These are phyloP conservation scores for Eucalyptus regnans DNA, from an alignment of 345 rosid genomes.

Conservation along the genomic window DNA sequence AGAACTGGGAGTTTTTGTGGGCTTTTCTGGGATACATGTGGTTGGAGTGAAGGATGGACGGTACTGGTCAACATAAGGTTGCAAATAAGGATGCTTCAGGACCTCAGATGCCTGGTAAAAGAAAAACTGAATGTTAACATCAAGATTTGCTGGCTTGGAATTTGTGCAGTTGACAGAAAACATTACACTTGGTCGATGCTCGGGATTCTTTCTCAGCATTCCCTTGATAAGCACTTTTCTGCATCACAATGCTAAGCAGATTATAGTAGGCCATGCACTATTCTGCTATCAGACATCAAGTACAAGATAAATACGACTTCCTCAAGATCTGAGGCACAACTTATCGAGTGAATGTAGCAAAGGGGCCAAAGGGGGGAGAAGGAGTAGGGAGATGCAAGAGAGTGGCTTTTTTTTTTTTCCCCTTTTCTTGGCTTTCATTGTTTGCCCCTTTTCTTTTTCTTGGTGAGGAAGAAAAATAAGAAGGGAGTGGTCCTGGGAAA, in stretches of 20 bases:
- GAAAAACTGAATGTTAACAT: not conserved
- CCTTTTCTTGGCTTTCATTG: not conserved
- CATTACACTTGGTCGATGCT: conserved; percentile 91
- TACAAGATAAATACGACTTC: not conserved
- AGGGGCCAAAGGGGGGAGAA: not conserved
- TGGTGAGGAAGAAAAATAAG: not conserved
- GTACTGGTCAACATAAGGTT: conserved; percentile 75
- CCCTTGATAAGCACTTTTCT: conserved; percentile 89
- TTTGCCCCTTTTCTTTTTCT: not conserved
- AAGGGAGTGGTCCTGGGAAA: not conserved
- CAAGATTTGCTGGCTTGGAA: not conserved
- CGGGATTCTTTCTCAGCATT: conserved; percentile 95
- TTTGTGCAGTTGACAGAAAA: conserved; percentile 8
- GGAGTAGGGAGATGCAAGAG: not conserved
- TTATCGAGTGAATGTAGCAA: not conserved
- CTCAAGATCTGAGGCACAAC: not conserved
- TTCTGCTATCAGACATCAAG: not conserved
- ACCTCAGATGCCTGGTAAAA: conserved; percentile 73
- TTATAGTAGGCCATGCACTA: not conserved
- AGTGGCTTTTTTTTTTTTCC: not conserved
- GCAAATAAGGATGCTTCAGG: conserved; percentile 96
- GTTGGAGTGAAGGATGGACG: conserved; percentile 44
- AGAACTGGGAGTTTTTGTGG: conserved; percentile 23
- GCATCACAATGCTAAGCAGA: conserved; percentile 8
- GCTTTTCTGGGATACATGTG: conserved; percentile 39